Conservation (phyloP, 305 asterid species). For the Rubia balearica region DNA sequence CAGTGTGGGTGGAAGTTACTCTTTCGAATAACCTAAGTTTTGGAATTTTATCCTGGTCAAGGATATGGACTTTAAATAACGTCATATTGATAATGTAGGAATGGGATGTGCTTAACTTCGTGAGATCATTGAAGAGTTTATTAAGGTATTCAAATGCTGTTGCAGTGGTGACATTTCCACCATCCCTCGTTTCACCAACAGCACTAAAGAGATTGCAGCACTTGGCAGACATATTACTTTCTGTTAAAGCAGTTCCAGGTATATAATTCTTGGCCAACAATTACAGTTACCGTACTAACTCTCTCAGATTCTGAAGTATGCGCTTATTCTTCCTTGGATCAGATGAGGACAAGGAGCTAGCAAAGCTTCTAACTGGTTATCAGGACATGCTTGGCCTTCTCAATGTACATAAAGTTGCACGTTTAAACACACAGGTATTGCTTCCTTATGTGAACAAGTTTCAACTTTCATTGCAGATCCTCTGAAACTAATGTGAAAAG, state of each 20-base stretch:
- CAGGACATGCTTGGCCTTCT: slow-evolving; percentile 96
- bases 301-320: not conserved
- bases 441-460: not conserved
- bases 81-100: slow-evolving; percentile 37
- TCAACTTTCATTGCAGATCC: not conserved
- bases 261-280: slow-evolving; percentile 10
- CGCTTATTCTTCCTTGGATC: slow-evolving; percentile 21
- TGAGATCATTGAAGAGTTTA: slow-evolving; percentile 64
- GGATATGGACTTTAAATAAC: not conserved
- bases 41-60: not conserved
- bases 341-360: slow-evolving; percentile 94
- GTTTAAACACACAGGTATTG: slow-evolving; percentile 73
- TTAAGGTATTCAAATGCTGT: slow-evolving; percentile 74
- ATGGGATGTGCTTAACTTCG: slow-evolving; percentile 74
- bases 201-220: slow-evolving; percentile 83
- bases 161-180: slow-evolving; percentile 72
- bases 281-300: not conserved
- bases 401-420: slow-evolving; percentile 81
- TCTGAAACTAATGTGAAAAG: not conserved
- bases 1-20: not conserved
- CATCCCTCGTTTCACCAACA: slow-evolving; percentile 65
- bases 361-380: slow-evolving; percentile 93
- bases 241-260: slow-evolving; percentile 91
- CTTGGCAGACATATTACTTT: slow-evolving; percentile 82
- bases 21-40: not conserved